Conservation (phyloP, 2,329 filamentous ascomycete species). For the Aphanocladium album region DNA sequence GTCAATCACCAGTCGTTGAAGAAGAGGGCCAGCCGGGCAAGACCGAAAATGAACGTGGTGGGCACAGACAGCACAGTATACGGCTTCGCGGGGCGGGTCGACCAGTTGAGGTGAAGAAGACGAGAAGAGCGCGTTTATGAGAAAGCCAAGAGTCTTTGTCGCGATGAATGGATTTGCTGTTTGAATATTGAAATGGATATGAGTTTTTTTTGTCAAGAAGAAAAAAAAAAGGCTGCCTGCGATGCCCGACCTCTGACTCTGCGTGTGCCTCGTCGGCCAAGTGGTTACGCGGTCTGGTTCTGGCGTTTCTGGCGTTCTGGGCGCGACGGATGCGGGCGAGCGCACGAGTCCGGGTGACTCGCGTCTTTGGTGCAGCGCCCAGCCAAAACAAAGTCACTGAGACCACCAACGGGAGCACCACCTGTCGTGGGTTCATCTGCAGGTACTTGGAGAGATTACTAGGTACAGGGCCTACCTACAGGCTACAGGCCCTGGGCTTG, state of each 20-base stretch:
- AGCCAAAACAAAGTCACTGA: background rate
- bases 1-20: background rate
- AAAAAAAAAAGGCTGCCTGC: background rate
- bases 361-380: background rate
- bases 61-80: background rate
- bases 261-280: background rate
- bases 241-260: background rate
- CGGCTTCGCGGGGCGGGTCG: constrained; percentile 1
- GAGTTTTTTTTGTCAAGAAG: background rate
- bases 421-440: background rate
- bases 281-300: constrained; percentile 12
- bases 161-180: background rate
- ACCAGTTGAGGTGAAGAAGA: background rate
- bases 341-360: background rate
- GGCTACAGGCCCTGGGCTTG: no score
- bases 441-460: background rate
- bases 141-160: background rate
- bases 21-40: constrained; percentile 4
- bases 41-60: constrained; percentile 5
- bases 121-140: background rate
- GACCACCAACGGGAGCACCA: background rate
- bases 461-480: background rate
- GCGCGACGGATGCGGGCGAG: constrained; percentile 22
- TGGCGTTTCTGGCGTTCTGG: constrained; percentile 22
- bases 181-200: background rate